Conservation (phyloP, 139 green algal species). For the Ettlia oleoabundans region DNA sequence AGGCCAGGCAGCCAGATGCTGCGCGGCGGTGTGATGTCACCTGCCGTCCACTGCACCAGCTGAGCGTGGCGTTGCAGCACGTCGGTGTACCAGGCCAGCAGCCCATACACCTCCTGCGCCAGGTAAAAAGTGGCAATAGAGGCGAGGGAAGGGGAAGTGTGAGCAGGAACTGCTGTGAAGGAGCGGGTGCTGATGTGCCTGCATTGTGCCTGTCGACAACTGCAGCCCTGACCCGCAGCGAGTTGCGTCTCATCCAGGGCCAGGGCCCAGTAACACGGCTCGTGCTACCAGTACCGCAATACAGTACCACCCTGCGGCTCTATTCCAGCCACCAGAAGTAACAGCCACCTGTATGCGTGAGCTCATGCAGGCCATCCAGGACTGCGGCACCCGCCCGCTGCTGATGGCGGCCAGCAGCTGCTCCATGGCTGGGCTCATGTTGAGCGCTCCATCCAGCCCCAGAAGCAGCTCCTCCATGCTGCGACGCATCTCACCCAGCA, state of each 20-base stretch:
- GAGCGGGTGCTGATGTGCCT: too few species aligned
- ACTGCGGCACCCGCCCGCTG: slow-evolving; percentile 42
- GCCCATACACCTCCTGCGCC: slow-evolving; percentile 59
- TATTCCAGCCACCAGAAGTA: too few species aligned
- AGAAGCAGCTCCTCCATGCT: slow-evolving; percentile 88
- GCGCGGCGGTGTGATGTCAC: slow-evolving; percentile 75
- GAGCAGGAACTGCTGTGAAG: too few species aligned
- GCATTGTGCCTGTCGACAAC: too few species aligned
- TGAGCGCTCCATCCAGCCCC: slow-evolving; percentile 91
- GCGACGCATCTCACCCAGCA: slow-evolving; percentile 83
- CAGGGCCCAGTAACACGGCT: too few species aligned
- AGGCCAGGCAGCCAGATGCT: slow-evolving; percentile 84
- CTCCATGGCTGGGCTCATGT: slow-evolving; percentile 87
- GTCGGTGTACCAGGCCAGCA: slow-evolving; percentile 76
- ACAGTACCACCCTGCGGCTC: slow-evolving; percentile 72
- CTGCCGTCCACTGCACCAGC: slow-evolving; percentile 84
- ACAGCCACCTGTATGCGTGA: slow-evolving; percentile 80
- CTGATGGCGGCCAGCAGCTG: slow-evolving; percentile 3
- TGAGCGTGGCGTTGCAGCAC: slow-evolving; percentile 77
- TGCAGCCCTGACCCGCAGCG: too few species aligned
- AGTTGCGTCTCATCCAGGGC: too few species aligned
- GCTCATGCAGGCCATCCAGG: slow-evolving; percentile 86
- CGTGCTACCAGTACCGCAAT: too few species aligned
- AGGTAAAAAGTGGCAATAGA: neutral
- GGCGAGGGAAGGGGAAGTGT: too few species aligned